Evolutionary conservation across 1,284 basidiomycete genomes (phyloP), one percentile per base, ranked within the genome.

Genomic region (Trichosporon sp.): DNA sequence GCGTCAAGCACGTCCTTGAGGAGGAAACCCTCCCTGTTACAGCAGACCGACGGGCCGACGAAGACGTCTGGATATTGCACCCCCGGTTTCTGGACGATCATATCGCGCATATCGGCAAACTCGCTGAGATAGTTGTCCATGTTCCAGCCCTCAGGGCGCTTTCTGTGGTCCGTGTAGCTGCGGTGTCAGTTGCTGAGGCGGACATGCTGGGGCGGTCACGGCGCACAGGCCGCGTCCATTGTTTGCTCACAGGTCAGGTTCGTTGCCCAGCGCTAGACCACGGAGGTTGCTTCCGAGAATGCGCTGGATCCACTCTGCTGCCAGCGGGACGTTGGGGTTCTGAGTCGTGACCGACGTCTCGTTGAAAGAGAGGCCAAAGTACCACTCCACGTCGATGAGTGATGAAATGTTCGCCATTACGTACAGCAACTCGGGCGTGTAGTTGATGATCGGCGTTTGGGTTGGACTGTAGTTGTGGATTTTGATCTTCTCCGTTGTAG

Each of bases 251-350:
- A 89, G 79, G 78, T 89, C 88, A 11, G 88, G 89, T 74, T 90
- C 88, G 73, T 90, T 90, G 3, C 86, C 87, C 23, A 82, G 69
- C 40, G 79, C 76, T 34, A 88, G 74, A 1, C 86, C 87, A 25
- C 86, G 76, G 9, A 89, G 83, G 68, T 83, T 81, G 63, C 83
- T 77, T 0, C 88, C 88, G 0, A 89, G 81, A 65, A 88, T 85
- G 21, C 73, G 57, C 64, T 84, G 80, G 0, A 81, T 82, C 23
- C 74, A 77, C 58, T 81, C 82, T 5, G 85, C 87, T 29, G 88
- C 86, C 5, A 88, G 72, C 2, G 85, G 82, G 61, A 85, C 83
- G 70, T 87, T 83, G 31, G 58, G 65, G 2, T 78, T 69, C 0
- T 69, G 65, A 31, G 77, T 68, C 0, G 67, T 62, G 40, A 76